Percentiles rank a stretch among this genome's conserved stretches.
phyloP scores from a whole-genome alignment of 2,329 filamentous ascomycete genomes.

The Didymella sp. region DNA sequence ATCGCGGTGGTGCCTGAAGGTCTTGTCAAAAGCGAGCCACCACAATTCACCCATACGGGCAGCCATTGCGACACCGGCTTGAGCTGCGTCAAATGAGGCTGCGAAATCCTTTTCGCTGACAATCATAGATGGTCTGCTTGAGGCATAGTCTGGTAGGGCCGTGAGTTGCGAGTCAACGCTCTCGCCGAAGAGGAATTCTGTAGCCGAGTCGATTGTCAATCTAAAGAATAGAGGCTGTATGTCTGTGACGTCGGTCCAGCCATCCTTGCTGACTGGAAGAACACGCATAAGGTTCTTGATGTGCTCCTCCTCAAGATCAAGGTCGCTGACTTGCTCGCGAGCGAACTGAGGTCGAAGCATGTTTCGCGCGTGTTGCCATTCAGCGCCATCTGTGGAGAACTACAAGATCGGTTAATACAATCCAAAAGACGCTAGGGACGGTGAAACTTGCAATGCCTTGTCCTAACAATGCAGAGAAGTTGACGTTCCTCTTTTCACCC shows the following conservation, averaged over 20 bases:
- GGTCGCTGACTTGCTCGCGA: constrained; percentile 40
- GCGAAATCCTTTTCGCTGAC: constrained; percentile 35
- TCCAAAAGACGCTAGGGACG: neutral
- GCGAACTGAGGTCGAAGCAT: constrained; percentile 48
- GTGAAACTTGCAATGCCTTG: constrained; percentile 43
- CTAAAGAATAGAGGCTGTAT: constrained; percentile 51
- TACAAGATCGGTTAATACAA: constrained; percentile 16
- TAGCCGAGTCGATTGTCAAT: constrained; percentile 50
- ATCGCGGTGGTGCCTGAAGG: constrained; percentile 40
- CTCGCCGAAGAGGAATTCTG: constrained; percentile 49
- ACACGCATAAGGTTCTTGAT: constrained; percentile 45
- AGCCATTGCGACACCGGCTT: constrained; percentile 23
- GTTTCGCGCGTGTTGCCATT: constrained; percentile 43
- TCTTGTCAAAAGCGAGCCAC: constrained; percentile 38
- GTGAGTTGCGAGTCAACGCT: constrained; percentile 41
- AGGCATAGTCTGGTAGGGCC: constrained; percentile 27
- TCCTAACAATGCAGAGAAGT: constrained; percentile 52
- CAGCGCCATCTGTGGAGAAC: constrained; percentile 41
- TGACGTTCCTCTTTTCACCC: constrained; percentile 43
- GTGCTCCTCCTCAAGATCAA: constrained; percentile 42
- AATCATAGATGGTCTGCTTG: constrained; percentile 17
- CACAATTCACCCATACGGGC: constrained; percentile 40
- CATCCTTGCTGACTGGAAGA: constrained; percentile 26
- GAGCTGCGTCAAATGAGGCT: constrained; percentile 33
- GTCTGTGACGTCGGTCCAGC: constrained; percentile 42